A percentile compares a stretch with the other conserved stretches of the same genome.
Evolutionary conservation across 2,329 filamentous ascomycete genomes (phyloP).

Genomic region (Beauveria medogensis): DNA sequence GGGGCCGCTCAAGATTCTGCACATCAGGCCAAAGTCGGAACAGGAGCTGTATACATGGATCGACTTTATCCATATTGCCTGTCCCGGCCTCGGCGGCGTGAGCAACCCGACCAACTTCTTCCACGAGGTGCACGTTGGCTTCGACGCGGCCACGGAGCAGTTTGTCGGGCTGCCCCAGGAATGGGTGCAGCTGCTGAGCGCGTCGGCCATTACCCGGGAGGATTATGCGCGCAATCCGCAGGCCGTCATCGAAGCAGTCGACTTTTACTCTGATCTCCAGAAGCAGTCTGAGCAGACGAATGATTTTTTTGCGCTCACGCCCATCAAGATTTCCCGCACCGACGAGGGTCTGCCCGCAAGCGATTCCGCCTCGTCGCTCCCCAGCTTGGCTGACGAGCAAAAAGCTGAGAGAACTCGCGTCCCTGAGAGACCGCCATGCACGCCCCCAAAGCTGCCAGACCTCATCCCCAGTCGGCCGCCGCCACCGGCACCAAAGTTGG

Average conservation of each 20-base stretch:
- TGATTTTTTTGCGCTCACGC: slow-evolving; percentile 1
- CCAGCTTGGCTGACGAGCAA: background rate
- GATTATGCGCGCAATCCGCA: slow-evolving; percentile 10
- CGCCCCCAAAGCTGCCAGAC: background rate
- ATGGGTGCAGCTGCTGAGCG: slow-evolving; percentile 20
- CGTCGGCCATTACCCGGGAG: slow-evolving; percentile 20
- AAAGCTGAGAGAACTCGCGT: background rate
- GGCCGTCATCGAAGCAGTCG: slow-evolving; percentile 9
- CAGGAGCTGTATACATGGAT: slow-evolving; percentile 94
- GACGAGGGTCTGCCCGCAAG: background rate
- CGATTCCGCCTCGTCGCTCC: background rate
- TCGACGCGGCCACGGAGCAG: slow-evolving; percentile 79
- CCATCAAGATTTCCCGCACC: background rate
- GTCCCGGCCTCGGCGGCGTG: slow-evolving; percentile 85
- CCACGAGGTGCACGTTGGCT: slow-evolving; percentile 85
- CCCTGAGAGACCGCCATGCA: background rate
- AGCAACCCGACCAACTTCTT: slow-evolving; percentile 93
- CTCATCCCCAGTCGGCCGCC: background rate
- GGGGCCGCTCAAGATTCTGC: slow-evolving; percentile 64
- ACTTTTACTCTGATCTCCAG: slow-evolving; percentile 7
- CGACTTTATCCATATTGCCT: slow-evolving; percentile 84
- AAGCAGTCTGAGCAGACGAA: background rate
- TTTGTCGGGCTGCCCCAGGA: slow-evolving; percentile 31
- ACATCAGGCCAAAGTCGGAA: slow-evolving; percentile 80
- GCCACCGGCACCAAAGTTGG: background rate